These are phyloP conservation scores for Penicillium palitans DNA, from an alignment of 2,329 filamentous ascomycete species.

Conservation along the genomic window DNA sequence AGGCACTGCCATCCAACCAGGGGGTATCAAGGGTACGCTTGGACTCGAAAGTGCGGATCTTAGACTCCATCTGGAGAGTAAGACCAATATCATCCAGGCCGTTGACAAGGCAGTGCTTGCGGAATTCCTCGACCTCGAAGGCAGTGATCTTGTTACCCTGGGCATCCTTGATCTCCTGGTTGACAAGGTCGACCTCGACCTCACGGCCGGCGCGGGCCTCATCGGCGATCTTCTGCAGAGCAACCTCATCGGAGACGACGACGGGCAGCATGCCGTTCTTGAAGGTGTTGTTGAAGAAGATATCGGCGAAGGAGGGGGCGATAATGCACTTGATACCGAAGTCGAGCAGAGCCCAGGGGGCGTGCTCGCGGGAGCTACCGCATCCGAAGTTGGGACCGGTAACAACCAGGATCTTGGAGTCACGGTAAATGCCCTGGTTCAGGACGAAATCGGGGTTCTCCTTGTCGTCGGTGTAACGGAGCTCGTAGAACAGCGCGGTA, in stretches of 20 bases:
- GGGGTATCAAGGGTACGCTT: constrained; percentile 76
- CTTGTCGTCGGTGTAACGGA: constrained; percentile 74
- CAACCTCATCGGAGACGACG: constrained; percentile 65
- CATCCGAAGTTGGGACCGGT: constrained; percentile 95
- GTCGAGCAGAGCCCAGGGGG: constrained; percentile 93
- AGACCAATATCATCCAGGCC: constrained; percentile 94
- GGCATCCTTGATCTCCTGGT: constrained; percentile 77
- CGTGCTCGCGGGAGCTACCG: constrained; percentile 88
- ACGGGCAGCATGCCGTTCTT: constrained; percentile 99
- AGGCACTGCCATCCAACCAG: constrained; percentile 86
- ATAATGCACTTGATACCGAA: constrained; percentile 95
- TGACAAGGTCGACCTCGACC: constrained; percentile 84
- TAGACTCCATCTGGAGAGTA: constrained; percentile 87
- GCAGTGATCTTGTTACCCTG: constrained; percentile 70
- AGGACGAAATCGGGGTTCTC: constrained; percentile 83
- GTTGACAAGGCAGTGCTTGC: constrained; percentile 91
- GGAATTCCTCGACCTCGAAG: constrained; percentile 90
- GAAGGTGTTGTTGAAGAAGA: constrained; percentile 99
- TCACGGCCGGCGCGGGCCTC: constrained; percentile 79
- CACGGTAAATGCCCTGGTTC: constrained; percentile 83
- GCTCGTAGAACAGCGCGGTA: constrained; percentile 79
- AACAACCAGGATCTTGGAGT: constrained; percentile 84
- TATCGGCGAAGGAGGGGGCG: constrained; percentile 82
- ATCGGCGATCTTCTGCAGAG: constrained; percentile 68
- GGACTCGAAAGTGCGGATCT: constrained; percentile 80